Base-by-base conservation (phyloP, 2,329 filamentous ascomycete species). In the Botrytis cinerea region DNA sequence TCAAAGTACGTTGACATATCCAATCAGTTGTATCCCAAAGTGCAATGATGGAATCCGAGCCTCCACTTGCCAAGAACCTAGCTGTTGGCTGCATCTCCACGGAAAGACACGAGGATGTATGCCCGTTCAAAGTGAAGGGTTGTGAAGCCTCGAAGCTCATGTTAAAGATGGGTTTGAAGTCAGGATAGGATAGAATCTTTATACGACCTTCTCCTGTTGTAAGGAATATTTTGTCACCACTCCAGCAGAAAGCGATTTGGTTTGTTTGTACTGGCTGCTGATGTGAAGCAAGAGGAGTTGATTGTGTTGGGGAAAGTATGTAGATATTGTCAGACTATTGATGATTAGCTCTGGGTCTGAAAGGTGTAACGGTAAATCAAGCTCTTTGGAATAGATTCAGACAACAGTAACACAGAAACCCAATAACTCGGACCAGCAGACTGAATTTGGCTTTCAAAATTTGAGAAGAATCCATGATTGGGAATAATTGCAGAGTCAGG, bases 11-110 rank as follows among this genome's bases (percentile, higher is more conserved):
- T 78, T 91, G 87, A 79, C 92, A 94, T 73, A 93, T 89, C 91
- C 92, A 94, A 77, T 93, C 90, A 59, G 87, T 86, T 5, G 92
- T 94, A 78, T 95, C 92, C 91, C 92, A 95, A 4, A 95, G 84
- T 8, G 91, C 87, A 76, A 95, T 91, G 69, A 93, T 87, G 1
- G 91, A 92, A 79, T 95, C 93, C 16, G 90, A 89, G 16, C 92
- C 92, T 45, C 92, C 93, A 0, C 92, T 92, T 0, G 93, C 93
- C 62, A 95, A 84, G 79, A 90, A 92, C 60, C 89, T 86, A 59
- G 90, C 92, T 62, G 88, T 89, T 0, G 93, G 92, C 75, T 92
- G 92, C 78, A 94, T 83, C 75, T 91, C 90, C 20, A 90, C 86
- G 14, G 89, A 87, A 75, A 92, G 85, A 78, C 91, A 93, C 7